phyloP scores from a whole-genome alignment of 305 asterid species.

The Fraxinus baroniana region DNA sequence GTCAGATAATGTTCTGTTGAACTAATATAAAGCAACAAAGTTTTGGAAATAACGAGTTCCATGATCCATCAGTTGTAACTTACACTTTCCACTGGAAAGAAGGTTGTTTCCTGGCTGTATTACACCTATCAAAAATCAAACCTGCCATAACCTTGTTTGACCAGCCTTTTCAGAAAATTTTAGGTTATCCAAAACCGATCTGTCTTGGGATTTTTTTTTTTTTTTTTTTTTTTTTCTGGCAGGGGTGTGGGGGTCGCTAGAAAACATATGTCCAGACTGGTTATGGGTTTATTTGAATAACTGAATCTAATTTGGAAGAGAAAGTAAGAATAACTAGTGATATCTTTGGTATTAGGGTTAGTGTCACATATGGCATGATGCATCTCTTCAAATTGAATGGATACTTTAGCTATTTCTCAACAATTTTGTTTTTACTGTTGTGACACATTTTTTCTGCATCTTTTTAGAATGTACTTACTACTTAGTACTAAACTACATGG shows the following conservation, averaged over 20 bases:
- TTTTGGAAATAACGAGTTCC: background rate
- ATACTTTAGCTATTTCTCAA: background rate
- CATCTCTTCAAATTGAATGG: background rate
- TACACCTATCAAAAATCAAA: background rate
- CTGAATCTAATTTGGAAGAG: background rate
- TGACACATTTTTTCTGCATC: background rate
- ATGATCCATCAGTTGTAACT: background rate
- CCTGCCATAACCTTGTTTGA: background rate
- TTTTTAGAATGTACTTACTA: background rate
- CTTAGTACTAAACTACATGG: background rate
- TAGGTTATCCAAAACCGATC: background rate
- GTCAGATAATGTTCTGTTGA: background rate
- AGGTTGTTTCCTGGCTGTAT: background rate
- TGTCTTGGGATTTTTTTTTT: background rate
- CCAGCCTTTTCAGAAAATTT: background rate
- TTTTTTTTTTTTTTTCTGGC: too few species aligned
- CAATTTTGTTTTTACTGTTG: background rate
- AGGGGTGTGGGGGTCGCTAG: background rate
- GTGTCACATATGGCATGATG: background rate
- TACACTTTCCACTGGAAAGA: background rate
- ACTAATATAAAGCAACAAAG: background rate
- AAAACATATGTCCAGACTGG: background rate
- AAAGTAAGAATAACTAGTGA: background rate
- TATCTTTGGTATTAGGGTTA: background rate
- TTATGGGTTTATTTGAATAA: background rate